These are phyloP conservation scores for Gyrodon tennesseensis DNA, from an alignment of 1,284 basidiomycete species.

Conservation along the genomic window DNA sequence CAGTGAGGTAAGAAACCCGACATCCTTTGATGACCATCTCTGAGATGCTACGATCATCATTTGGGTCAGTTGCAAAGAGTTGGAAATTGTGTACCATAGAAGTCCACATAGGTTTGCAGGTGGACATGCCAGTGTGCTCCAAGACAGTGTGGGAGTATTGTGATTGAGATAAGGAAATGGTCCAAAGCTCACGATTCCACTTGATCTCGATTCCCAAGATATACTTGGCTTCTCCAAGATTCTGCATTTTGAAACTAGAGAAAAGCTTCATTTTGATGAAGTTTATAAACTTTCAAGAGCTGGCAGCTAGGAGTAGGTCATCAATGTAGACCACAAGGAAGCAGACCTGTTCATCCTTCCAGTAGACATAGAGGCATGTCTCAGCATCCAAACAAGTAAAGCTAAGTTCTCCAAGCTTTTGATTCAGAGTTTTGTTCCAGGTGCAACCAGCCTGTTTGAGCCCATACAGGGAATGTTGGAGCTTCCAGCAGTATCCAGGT, in stretches of 20 bases:
- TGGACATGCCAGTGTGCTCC: background rate
- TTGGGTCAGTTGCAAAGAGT: no score
- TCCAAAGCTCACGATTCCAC: background rate
- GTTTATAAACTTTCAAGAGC: background rate
- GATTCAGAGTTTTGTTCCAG: background rate
- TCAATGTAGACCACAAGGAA: background rate
- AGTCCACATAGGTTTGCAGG: background rate
- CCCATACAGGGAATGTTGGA: slow-evolving; percentile 6
- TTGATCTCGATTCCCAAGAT: slow-evolving; percentile 14
- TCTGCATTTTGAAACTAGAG: background rate
- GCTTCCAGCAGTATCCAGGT: slow-evolving; percentile 6
- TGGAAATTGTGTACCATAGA: background rate
- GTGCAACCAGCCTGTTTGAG: background rate
- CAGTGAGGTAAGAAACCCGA: no score
- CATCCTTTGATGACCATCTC: background rate
- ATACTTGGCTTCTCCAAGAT: background rate
- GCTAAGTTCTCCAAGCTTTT: background rate
- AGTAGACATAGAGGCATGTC: background rate
- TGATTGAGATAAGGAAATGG: slow-evolving; percentile 8
- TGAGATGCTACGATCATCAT: no score
- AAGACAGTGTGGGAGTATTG: slow-evolving; percentile 13
- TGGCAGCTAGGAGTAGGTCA: background rate
- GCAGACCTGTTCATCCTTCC: background rate
- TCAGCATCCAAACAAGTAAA: background rate
- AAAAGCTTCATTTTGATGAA: background rate